These are phyloP conservation scores for Flaveria sonorensis DNA, from an alignment of 129 eudicot species.

Conservation along the genomic window DNA sequence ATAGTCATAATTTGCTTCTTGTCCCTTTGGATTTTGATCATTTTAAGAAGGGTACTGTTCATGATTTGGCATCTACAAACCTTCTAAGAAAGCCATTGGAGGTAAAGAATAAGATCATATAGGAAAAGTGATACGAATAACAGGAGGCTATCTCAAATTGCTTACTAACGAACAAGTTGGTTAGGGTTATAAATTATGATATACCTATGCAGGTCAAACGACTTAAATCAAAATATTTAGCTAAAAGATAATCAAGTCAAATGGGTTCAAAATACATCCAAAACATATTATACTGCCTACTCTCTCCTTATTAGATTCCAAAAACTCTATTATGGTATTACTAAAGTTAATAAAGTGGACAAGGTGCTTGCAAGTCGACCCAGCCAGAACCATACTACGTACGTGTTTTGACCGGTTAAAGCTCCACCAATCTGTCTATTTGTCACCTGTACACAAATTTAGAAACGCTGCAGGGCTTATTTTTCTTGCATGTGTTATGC, in stretches of 20 bases:
- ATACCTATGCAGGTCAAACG: background rate
- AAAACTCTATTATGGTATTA: background rate
- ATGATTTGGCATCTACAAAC: no score
- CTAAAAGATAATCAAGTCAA: background rate
- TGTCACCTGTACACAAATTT: background rate
- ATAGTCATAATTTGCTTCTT: conserved; percentile 51
- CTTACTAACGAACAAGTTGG: background rate
- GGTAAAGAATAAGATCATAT: no score
- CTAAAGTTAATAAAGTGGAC: background rate
- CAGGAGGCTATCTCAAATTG: background rate
- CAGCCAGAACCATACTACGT: background rate
- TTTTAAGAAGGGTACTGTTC: conserved; percentile 54
- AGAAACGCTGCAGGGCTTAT: background rate
- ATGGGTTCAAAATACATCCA: background rate
- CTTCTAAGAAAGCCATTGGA: no score
- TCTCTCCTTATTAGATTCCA: no score
- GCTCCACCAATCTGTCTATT: background rate
- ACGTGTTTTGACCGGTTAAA: background rate
- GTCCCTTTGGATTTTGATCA: conserved; percentile 50
- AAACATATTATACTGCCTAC: no score
- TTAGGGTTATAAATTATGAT: background rate
- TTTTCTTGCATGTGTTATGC: no score
- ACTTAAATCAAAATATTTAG: background rate
- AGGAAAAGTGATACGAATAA: no score
- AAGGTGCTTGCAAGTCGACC: background rate